Conservation (phyloP, 108 stramenopile species). For the Stephanodiscus minutulus region DNA sequence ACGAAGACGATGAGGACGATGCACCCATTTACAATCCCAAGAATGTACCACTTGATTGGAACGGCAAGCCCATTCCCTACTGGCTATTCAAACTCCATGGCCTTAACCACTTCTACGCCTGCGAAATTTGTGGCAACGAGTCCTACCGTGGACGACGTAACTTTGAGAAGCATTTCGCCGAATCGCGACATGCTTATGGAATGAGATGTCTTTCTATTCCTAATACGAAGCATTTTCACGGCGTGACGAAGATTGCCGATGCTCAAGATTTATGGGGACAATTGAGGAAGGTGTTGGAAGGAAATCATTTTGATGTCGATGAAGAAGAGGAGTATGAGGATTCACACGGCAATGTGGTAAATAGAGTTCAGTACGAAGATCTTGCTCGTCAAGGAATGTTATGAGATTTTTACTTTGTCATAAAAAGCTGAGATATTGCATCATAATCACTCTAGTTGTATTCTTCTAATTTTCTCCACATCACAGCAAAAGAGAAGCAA, state of each 20-base stretch:
- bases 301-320: conserved; percentile 79
- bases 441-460: too few relatives aligned
- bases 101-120: conserved; percentile 95
- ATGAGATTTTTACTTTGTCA: conserved; percentile 25
- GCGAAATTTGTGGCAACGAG: conserved; percentile 98
- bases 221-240: conserved; percentile 99
- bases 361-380: conserved; percentile 92
- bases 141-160: conserved; percentile 92
- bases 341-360: conserved; percentile 96
- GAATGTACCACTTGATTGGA: conserved; percentile 97
- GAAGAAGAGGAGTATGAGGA: conserved; percentile 98
- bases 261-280: conserved; percentile 89
- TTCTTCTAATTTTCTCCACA: background rate
- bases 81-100: conserved; percentile 99
- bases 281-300: conserved; percentile 74
- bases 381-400: conserved; percentile 94
- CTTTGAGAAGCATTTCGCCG: conserved; percentile 97
- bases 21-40: conserved; percentile 98
- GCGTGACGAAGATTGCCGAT: conserved; percentile 97
- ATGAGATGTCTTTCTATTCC: conserved; percentile 98
- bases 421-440: too few relatives aligned
- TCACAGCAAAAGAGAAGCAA: conserved; percentile 9
- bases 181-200: conserved; percentile 94
- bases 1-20: conserved; percentile 90
- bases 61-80: conserved; percentile 99